These are phyloP conservation scores for Chrysanthemum makinoi DNA, from an alignment of 129 eudicot genomes.

Conservation along the genomic window DNA sequence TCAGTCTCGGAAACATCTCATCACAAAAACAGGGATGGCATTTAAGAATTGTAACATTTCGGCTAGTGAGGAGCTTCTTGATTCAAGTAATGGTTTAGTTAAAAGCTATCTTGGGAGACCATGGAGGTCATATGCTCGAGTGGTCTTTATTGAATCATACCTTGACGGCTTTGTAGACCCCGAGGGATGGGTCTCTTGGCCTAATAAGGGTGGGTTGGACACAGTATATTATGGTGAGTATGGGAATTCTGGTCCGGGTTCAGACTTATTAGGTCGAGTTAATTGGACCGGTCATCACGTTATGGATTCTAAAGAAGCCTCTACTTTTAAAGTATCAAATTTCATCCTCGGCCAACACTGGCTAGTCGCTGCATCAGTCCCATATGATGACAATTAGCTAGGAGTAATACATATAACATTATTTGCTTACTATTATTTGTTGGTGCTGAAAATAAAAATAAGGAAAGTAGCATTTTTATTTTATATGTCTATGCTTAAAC, in stretches of 20 bases:
- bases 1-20: conserved; percentile 52
- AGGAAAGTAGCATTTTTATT: too few species aligned
- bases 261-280: conserved; percentile 43
- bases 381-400: conserved; percentile 51
- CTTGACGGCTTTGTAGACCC: conserved; percentile 64
- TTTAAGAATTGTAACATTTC: conserved; percentile 70
- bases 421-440: too few species aligned
- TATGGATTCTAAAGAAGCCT: conserved; percentile 77
- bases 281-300: conserved; percentile 70
- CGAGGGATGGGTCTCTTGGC: conserved; percentile 71
- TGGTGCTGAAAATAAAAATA: too few species aligned
- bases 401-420: too few species aligned
- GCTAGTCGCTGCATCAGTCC: conserved; percentile 84
- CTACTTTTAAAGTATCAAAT: conserved; percentile 66
- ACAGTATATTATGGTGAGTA: conserved; percentile 82
- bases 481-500: too few species aligned
- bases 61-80: conserved; percentile 50
- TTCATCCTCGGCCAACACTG: conserved; percentile 71
- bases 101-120: conserved; percentile 85
- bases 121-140: conserved; percentile 60
- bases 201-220: conserved; percentile 52
- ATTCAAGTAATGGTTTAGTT: conserved; percentile 20
- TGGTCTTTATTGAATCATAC: conserved; percentile 63
- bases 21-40: conserved; percentile 66
- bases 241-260: conserved; percentile 69